phyloP scores from a whole-genome alignment of 768 basidiomycete genomes.

The Serendipita indica region DNA sequence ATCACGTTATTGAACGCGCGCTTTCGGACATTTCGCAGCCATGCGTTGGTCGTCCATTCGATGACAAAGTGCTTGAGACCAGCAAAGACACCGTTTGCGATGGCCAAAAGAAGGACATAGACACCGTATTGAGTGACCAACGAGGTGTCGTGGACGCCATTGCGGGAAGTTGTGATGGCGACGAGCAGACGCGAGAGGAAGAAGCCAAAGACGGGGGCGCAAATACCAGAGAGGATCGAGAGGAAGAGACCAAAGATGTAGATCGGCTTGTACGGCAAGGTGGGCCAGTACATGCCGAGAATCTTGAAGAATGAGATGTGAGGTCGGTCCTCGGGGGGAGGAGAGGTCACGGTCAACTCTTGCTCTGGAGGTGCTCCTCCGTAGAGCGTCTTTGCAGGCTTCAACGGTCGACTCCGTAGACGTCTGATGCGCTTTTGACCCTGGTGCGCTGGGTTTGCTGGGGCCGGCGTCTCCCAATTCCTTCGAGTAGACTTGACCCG shows the following conservation, averaged over 20 bases:
- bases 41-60: slow-evolving; percentile 56
- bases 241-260: slow-evolving; percentile 53
- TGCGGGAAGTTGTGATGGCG: slow-evolving; percentile 39
- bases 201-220: slow-evolving; percentile 87
- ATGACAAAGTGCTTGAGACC: slow-evolving; percentile 69
- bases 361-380: neutral
- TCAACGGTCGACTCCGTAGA: neutral
- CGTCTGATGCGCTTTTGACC: neutral
- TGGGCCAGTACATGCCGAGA: slow-evolving; percentile 45
- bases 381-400: neutral
- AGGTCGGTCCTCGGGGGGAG: neutral
- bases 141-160: slow-evolving; percentile 42
- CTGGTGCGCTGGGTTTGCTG: neutral
- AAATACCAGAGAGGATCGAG: slow-evolving; percentile 61
- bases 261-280: slow-evolving; percentile 57
- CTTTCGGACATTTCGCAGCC: slow-evolving; percentile 55
- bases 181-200: slow-evolving; percentile 70
- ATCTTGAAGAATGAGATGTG: slow-evolving; percentile 30
- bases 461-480: neutral
- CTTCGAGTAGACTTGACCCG: slow-evolving; percentile 9
- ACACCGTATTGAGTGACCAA: slow-evolving; percentile 52
- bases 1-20: slow-evolving; percentile 44
- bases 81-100: slow-evolving; percentile 57
- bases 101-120: slow-evolving; percentile 47
- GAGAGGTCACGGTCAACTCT: neutral